A percentile compares a stretch with the other conserved stretches of the same genome.
These are phyloP conservation scores for Alloteropsis angusta DNA, from an alignment of 202 grass and related monocot species.

Conservation along the genomic window DNA sequence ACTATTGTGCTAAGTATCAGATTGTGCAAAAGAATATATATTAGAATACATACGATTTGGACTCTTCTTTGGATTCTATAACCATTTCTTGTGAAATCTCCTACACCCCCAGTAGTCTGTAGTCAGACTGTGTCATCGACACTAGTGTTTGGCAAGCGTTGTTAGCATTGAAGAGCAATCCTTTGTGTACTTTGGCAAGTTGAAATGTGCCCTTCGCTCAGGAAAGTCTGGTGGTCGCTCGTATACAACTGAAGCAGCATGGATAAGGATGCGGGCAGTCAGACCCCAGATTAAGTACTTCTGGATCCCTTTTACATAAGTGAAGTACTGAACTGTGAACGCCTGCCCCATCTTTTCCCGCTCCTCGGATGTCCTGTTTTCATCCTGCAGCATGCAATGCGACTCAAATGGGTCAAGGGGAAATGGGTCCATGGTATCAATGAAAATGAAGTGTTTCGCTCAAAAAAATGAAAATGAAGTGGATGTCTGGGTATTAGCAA, in stretches of 20 bases:
- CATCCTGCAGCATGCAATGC: constrained; percentile 31
- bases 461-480: background rate
- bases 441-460: background rate
- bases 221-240: constrained; percentile 54
- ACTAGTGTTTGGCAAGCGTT: constrained; percentile 5
- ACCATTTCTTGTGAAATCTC: background rate
- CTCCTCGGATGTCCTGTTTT: constrained; percentile 64
- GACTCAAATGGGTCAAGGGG: background rate
- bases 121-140: background rate
- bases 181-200: constrained; percentile 32
- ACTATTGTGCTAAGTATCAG: background rate
- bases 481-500: background rate
- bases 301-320: constrained; percentile 34
- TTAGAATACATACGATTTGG: background rate
- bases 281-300: constrained; percentile 79
- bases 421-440: background rate
- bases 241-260: constrained; percentile 73
- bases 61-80: background rate
- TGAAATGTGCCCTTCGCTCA: constrained; percentile 40
- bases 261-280: constrained; percentile 68
- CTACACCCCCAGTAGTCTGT: background rate
- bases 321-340: constrained; percentile 63
- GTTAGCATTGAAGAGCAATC: constrained; percentile 12
- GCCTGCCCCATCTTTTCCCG: constrained; percentile 58
- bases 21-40: background rate